Percentiles rank a stretch among this genome's conserved stretches.
Conservation (phyloP, 139 green algal genomes). For the Tetraselmis chui region DNA sequence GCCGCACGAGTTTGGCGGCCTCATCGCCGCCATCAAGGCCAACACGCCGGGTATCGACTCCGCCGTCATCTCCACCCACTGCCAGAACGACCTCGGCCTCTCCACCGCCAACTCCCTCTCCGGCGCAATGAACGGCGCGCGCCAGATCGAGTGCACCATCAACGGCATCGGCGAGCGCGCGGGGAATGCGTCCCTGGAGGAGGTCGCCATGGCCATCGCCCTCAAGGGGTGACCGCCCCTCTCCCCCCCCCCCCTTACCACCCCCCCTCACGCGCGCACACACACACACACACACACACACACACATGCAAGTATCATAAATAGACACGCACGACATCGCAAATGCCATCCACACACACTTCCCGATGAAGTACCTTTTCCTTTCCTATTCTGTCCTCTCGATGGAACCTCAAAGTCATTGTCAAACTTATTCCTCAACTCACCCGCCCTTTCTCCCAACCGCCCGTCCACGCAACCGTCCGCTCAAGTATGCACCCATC, state of each 20-base stretch:
- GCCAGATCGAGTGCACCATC: conserved; percentile 96
- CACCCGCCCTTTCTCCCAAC: no score
- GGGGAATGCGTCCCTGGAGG: conserved; percentile 93
- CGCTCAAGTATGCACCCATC: no score
- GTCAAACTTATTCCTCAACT: no score
- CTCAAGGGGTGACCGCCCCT: conserved; percentile 70
- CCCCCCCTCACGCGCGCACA: no score
- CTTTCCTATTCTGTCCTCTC: no score
- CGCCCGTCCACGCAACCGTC: no score
- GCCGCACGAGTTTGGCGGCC: conserved; percentile 86
- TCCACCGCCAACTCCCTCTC: conserved; percentile 92
- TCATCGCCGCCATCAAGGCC: conserved; percentile 83
- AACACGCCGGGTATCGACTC: conserved; percentile 74
- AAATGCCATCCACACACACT: no score
- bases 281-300: no score
- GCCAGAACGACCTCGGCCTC: conserved; percentile 97
- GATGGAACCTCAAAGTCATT: no score
- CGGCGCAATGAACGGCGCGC: conserved; percentile 56
- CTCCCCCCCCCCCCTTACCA: no score
- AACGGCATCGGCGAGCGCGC: conserved; percentile 98
- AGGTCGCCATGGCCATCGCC: conserved; percentile 89
- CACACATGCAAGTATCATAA: not conserved
- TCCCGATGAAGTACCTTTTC: no score
- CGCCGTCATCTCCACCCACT: conserved; percentile 95
- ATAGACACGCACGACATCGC: not conserved